Evolutionary conservation across 78 protist genomes (phyloP).

Genomic region (Diacronema lutheri): DNA sequence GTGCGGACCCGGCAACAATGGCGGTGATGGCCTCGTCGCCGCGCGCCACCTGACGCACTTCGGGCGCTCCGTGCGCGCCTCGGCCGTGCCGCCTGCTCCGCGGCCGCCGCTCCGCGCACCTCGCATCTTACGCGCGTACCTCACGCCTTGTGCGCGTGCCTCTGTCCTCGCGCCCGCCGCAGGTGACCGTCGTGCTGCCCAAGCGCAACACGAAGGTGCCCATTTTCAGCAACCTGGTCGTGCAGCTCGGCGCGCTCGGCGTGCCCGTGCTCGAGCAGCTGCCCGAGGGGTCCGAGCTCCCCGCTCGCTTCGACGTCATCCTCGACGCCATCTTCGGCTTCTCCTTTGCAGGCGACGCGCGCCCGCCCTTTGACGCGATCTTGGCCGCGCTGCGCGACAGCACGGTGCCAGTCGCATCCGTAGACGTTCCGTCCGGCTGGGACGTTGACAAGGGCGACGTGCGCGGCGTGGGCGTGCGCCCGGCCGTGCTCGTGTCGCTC

Average conservation of each 20-base stretch:
- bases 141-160: neutral
- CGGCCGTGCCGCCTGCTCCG: too few species aligned
- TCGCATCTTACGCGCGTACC: too few species aligned
- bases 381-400: neutral
- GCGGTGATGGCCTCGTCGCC: constrained; percentile 89
- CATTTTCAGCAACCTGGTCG: neutral
- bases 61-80: constrained; percentile 39
- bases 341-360: constrained; percentile 64
- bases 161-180: neutral
- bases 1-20: constrained; percentile 81
- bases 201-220: constrained; percentile 51
- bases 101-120: too few species aligned
- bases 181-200: constrained; percentile 62
- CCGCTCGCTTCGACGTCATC: constrained; percentile 36
- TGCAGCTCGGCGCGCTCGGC: neutral
- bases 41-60: constrained; percentile 80
- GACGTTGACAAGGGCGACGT: constrained; percentile 71
- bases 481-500: constrained; percentile 59
- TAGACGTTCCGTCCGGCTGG: constrained; percentile 91
- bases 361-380: constrained; percentile 73
- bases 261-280: neutral
- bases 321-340: constrained; percentile 86
- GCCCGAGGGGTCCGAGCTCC: neutral
- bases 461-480: neutral
- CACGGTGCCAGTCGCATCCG: constrained; percentile 53